Percentiles rank a stretch among this genome's conserved stretches.
Evolutionary conservation across 176 grass and related monocot genomes (phyloP).

Genomic region (Eleusine coracana): DNA sequence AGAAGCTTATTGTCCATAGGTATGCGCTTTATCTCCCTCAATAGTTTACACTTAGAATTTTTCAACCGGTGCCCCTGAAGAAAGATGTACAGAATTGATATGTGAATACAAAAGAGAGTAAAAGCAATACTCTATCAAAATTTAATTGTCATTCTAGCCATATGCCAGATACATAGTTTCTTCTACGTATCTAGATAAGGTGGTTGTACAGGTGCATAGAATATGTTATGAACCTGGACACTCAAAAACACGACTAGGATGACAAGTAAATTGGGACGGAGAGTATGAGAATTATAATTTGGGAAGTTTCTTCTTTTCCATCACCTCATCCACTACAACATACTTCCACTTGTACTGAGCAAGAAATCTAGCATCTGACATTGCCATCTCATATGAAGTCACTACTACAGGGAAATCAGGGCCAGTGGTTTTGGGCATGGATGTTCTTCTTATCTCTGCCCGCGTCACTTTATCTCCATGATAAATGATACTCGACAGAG

Average conservation of each 20-base stretch:
- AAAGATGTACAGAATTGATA: conserved; percentile 30
- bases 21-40: conserved; percentile 77
- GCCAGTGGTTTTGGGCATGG: conserved; percentile 63
- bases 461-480: conserved; percentile 73
- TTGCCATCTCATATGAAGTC: conserved; percentile 86
- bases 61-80: conserved; percentile 92
- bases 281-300: conserved; percentile 16
- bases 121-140: background rate
- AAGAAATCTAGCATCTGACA: conserved; percentile 75
- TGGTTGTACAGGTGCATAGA: too few relatives aligned
- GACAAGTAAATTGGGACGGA: too few relatives aligned
- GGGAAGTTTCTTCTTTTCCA: background rate
- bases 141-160: too few relatives aligned
- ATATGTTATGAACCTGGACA: too few relatives aligned
- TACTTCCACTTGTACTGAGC: conserved; percentile 90
- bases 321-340: conserved; percentile 93
- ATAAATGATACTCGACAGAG: conserved; percentile 74
- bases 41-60: conserved; percentile 80
- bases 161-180: too few relatives aligned
- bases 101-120: conserved; percentile 15
- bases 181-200: too few relatives aligned
- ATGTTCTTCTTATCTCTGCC: conserved; percentile 79
- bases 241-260: too few relatives aligned
- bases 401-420: conserved; percentile 81
- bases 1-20: conserved; percentile 98